Base-by-base conservation (phyloP, 805 yeast genomes). In the Saccharomycopsis lassenensis region DNA sequence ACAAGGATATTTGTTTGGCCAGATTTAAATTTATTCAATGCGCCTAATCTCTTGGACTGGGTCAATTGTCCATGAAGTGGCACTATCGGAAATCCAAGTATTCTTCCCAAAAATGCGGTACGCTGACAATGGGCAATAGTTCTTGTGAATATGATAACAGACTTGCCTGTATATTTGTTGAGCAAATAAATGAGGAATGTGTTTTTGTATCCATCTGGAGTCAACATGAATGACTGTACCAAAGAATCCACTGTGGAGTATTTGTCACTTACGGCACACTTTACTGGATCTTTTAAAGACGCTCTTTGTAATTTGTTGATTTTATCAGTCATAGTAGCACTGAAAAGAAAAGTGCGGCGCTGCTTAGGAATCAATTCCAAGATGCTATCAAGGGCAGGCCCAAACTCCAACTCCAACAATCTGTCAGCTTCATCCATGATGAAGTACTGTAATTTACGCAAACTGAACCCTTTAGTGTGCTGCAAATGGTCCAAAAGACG, bases 391-490 rank as follows among this genome's bases (percentile, higher is more conserved):
- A 89, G 64, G 11, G 87, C 94, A 26, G 95, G 95, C 10, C 95
- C 96, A 52, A 89, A 89, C 55, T 89, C 98, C 82, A 89, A 74
- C 62, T 91, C 98, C 51, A 89, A 65, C 47, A 89, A 69, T 54
- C 98, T 69, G 59, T 89, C 98, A 16, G 98, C 98, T 62, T 89
- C 98, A 59, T 89, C 98, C 80, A 89, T 80, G 4, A 89, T 94
- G 40, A 89, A 66, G 55, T 66, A 89, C 54, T 81, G 78, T 51
- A 89, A 64, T 37, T 77, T 77, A 43, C 82, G 71, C 47, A 89
- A 61, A 3, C 82, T 73, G 52, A 89, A 89, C 2, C 95, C 96
- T 55, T 82, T 82, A 14, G 96, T 89, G 48, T 82, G 74, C 51
- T 87, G 94, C 52, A 89, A 62, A 63, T 89, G 98, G 57, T 89